Conservation (phyloP, 768 basidiomycete species). For the Boletus tomentosulus region DNA sequence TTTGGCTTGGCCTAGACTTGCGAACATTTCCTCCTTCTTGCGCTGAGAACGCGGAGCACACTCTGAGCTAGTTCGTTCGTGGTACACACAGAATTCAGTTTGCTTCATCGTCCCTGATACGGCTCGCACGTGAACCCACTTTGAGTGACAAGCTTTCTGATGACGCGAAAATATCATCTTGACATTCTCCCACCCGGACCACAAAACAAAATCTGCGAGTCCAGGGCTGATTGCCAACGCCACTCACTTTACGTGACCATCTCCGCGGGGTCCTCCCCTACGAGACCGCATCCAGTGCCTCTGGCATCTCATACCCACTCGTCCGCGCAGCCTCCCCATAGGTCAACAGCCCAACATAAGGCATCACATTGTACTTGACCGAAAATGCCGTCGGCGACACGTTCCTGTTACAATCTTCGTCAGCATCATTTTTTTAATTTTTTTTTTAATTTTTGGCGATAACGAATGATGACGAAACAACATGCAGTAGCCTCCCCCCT, state of each 20-base stretch:
- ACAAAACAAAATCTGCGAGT: not conserved
- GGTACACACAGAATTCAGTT: too few relatives aligned
- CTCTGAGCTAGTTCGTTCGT: constrained; percentile 12
- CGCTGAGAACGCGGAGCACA: constrained; percentile 20
- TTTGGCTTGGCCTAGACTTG: too few relatives aligned
- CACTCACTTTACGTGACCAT: not conserved
- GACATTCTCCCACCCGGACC: not conserved
- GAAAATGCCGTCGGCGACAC: constrained; percentile 62
- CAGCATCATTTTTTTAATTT: not conserved
- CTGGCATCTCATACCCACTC: constrained; percentile 34
- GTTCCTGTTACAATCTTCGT: constrained; percentile 42
- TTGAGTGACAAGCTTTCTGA: not conserved
- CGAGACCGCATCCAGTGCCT: constrained; percentile 30
- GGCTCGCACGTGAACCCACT: not conserved
- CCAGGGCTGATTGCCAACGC: not conserved
- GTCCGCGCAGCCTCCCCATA: constrained; percentile 69
- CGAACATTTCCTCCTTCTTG: not conserved
- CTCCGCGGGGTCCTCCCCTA: constrained; percentile 17
- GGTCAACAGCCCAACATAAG: constrained; percentile 75
- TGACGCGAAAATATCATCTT: not conserved
- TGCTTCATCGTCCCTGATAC: not conserved
- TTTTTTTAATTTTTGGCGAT: not conserved
- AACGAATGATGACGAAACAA: constrained; percentile 1
- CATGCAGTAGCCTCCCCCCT: constrained; percentile 17
- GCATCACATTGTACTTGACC: constrained; percentile 89